Evolutionary conservation across 1,284 basidiomycete genomes (phyloP), one percentile per base, ranked within the genome.

Genomic region (Cerioporus squamosus): DNA sequence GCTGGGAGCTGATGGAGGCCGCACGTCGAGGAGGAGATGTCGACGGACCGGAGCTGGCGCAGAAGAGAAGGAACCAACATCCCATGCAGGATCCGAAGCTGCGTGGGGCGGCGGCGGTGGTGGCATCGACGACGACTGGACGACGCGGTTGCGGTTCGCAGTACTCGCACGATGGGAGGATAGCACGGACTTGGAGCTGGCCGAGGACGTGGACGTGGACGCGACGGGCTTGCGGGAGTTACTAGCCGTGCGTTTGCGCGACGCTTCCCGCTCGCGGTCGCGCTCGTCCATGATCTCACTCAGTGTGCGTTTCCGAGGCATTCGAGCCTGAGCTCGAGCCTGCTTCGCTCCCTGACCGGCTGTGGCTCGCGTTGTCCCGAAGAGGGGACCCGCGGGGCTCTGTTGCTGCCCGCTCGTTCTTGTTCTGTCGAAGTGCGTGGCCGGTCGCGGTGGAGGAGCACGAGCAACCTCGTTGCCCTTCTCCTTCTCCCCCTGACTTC

Each of bases 251-350:
- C 67, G 68, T 67, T 71, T 67, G 65, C 65, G 58, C 44, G 64
- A 66, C 66, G 65, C 57, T 43, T 69, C 69, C 18, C 74, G 73
- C 29, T 73, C 72, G 26, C 69, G 74, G 54, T 85, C 84, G 39
- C 76, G 77, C 62, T 84, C 85, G 49, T 83, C 85, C 80, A 86
- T 83, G 65, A 86, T 79, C 43, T 89, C 84, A 60, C 81, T 86
- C 26, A 88, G 73, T 3, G 82, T 86, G 15, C 87, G 81, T 67
- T 87, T 89, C 24, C 85, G 78, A n/a, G 45, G 70, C 68, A n/a
- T 31, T 56, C 14, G 69, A 57, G 22, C 45, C 29, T 20, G 44
- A 47, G 18, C 39, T 51, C 40, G 51, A 3, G 20, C 47, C 23
- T 12, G 33, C 9, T n/a, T n/a, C n/a, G n/a, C n/a, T n/a, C n/a